Conservation (phyloP, 108 stramenopile genomes). For the Nannochloropsis salina region DNA sequence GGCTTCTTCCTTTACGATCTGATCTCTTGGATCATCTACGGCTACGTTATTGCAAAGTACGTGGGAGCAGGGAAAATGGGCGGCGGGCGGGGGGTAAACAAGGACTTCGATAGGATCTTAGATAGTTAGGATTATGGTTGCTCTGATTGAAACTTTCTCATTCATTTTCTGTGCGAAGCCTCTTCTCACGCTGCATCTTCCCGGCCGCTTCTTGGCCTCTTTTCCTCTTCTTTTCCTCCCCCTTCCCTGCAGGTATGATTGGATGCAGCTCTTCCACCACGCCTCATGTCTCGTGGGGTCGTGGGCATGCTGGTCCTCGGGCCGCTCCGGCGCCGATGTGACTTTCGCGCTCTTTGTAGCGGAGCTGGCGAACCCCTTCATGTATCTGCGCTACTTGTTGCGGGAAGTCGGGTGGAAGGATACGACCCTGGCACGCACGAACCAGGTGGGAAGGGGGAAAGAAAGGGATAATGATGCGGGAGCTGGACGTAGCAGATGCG, state of each 20-base stretch:
- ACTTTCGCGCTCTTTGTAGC: conserved; percentile 2
- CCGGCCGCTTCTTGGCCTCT: neutral
- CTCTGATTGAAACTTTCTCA: too few relatives aligned
- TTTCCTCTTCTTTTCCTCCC: neutral
- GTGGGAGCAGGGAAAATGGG: neutral
- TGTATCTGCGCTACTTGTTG: conserved; percentile 3
- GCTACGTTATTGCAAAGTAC: neutral
- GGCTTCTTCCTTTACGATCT: neutral
- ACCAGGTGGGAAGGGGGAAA: neutral
- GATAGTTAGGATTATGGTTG: too few relatives aligned
- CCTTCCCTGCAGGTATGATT: neutral
- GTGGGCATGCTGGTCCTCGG: conserved; percentile 9
- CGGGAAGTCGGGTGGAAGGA: conserved; percentile 5
- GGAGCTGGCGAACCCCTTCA: conserved; percentile 6
- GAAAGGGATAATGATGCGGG: neutral
- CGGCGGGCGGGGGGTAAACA: too few relatives aligned
- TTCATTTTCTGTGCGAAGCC: too few relatives aligned
- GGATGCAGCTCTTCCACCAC: conserved; percentile 14
- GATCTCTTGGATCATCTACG: neutral
- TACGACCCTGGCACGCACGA: neutral
- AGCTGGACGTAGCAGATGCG: neutral
- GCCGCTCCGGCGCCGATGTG: neutral
- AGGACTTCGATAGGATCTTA: too few relatives aligned
- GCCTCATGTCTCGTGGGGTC: neutral
- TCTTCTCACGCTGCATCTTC: neutral